These are phyloP conservation scores for Boletales sp. DNA, from an alignment of 768 basidiomycete species.

Conservation along the genomic window DNA sequence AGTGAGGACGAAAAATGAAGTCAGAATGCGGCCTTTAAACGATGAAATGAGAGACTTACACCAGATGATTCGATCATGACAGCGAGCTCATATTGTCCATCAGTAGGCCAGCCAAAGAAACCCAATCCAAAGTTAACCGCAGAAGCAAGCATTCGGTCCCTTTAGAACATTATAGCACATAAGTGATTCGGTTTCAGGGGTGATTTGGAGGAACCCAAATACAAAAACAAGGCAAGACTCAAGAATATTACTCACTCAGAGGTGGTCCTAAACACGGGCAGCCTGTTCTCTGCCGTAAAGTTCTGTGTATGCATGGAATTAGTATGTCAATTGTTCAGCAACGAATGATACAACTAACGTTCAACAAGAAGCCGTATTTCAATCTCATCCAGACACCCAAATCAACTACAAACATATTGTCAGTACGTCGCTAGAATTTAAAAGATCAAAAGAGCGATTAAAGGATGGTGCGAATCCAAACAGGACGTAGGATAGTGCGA, in stretches of 20 bases:
- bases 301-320: constrained; percentile 35
- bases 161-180: constrained; percentile 21
- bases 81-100: constrained; percentile 70
- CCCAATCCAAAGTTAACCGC: constrained; percentile 68
- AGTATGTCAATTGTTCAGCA: constrained; percentile 19
- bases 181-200: too few relatives aligned
- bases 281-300: constrained; percentile 54
- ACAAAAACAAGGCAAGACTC: too few relatives aligned
- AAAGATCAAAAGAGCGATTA: too few relatives aligned
- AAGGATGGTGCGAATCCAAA: too few relatives aligned
- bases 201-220: neutral
- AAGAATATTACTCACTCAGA: constrained; percentile 48
- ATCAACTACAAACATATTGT: constrained; percentile 40
- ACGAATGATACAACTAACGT: constrained; percentile 31
- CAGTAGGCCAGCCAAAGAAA: constrained; percentile 73
- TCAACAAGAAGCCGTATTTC: constrained; percentile 75
- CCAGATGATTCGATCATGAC: constrained; percentile 66
- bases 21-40: neutral
- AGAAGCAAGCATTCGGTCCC: constrained; percentile 67
- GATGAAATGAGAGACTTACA: constrained; percentile 36
- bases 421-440: neutral
- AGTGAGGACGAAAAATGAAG: neutral
- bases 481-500: neutral
- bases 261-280: constrained; percentile 80
- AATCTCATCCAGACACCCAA: constrained; percentile 68